These are phyloP conservation scores for Lecanosticta acicola DNA, from an alignment of 2,329 filamentous ascomycete species.

Conservation along the genomic window DNA sequence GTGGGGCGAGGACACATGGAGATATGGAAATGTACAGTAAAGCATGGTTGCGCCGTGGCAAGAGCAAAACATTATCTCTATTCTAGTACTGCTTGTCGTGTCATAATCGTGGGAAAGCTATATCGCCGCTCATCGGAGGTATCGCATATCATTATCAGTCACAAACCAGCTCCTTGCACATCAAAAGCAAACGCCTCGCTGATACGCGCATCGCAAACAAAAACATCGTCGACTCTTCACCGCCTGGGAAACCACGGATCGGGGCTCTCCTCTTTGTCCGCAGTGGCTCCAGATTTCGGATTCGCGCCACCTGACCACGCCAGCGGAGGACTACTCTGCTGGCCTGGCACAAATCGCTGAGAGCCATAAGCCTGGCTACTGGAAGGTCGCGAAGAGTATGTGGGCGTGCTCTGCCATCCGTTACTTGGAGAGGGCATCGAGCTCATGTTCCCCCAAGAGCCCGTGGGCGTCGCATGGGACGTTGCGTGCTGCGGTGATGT, in stretches of 20 bases:
- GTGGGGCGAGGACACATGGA: too few relatives aligned
- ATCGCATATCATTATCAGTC: too few relatives aligned
- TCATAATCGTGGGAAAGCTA: too few relatives aligned
- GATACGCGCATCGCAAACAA: background rate
- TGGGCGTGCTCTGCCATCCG: background rate
- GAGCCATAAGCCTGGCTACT: background rate
- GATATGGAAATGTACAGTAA: too few relatives aligned
- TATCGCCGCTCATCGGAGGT: too few relatives aligned
- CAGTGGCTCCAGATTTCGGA: background rate
- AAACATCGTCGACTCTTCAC: background rate
- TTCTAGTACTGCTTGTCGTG: too few relatives aligned
- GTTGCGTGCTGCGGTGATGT: background rate
- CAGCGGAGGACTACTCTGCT: constrained; percentile 5
- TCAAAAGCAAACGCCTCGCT: background rate
- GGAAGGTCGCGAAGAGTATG: background rate
- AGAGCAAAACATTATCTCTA: too few relatives aligned
- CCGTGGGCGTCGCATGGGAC: background rate
- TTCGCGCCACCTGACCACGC: constrained; percentile 1
- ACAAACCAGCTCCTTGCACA: too few relatives aligned
- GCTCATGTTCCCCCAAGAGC: background rate
- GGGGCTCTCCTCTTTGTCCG: constrained; percentile 16
- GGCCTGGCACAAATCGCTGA: background rate
- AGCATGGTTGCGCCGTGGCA: too few relatives aligned
- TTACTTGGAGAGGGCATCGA: background rate
- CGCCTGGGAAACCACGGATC: constrained; percentile 27